phyloP scores from a whole-genome alignment of 371 early-diverging fungal species.

The Mucor racemosus region DNA sequence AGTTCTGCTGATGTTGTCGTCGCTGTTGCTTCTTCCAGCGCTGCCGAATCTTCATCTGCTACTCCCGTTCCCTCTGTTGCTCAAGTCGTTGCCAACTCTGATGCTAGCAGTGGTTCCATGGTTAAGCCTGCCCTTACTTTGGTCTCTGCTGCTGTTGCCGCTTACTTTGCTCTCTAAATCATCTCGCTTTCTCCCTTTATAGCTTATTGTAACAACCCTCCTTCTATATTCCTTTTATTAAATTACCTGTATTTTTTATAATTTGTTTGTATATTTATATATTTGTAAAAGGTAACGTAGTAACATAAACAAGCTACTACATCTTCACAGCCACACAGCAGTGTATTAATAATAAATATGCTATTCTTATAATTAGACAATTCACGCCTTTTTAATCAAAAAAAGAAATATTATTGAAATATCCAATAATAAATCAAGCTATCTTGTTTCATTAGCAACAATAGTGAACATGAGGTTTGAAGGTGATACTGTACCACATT shows the following conservation, averaged over 20 bases:
- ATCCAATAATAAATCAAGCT: neutral
- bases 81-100: neutral
- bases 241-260: slow-evolving; percentile 3
- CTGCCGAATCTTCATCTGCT: neutral
- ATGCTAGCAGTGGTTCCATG: slow-evolving; percentile 8
- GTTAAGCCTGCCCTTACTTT: slow-evolving; percentile 26
- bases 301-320: no score
- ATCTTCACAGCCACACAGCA: neutral
- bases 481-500: slow-evolving; percentile 3
- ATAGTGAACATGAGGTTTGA: neutral
- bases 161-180: slow-evolving; percentile 19
- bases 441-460: neutral
- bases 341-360: neutral
- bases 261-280: neutral
- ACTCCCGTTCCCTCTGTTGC: slow-evolving; percentile 12
- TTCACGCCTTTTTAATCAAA: neutral
- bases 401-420: neutral
- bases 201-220: slow-evolving; percentile 3
- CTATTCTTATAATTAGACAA: neutral
- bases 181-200: neutral
- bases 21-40: slow-evolving; percentile 4
- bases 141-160: slow-evolving; percentile 23
- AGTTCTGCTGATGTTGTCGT: slow-evolving; percentile 4
- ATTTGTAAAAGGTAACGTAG: neutral
- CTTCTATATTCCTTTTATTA: neutral